A percentile compares a stretch with the other conserved stretches of the same genome.
Conservation (phyloP, 768 basidiomycete genomes). For the Chalciporus pseudorubinellus region DNA sequence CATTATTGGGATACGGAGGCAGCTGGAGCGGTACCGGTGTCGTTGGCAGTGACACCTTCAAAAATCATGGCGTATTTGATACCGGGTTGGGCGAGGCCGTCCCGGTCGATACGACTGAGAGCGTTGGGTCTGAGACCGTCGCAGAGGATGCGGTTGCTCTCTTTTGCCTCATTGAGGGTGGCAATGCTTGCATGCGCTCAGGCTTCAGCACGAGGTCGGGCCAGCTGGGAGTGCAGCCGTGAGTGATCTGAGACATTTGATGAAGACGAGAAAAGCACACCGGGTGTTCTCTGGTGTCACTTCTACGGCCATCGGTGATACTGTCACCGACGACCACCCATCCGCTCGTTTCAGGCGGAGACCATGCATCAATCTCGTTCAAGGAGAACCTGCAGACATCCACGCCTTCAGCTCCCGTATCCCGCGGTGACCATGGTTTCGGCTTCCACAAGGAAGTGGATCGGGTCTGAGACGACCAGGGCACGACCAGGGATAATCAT, state of each 20-base stretch:
- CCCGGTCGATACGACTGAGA: slow-evolving; percentile 1
- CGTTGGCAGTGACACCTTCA: slow-evolving; percentile 12
- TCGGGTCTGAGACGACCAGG: not conserved
- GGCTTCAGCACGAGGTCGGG: slow-evolving; percentile 1
- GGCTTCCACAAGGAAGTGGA: not conserved
- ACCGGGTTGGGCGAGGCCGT: slow-evolving; percentile 1
- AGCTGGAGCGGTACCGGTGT: not conserved
- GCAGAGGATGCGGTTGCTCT: not conserved
- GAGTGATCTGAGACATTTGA: not conserved
- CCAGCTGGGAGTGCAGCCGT: not conserved
- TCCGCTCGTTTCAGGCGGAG: not conserved
- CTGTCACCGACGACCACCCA: slow-evolving; percentile 5
- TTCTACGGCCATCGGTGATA: slow-evolving; percentile 6
- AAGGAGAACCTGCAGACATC: slow-evolving; percentile 8
- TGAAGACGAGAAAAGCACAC: not conserved
- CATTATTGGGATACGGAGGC: not conserved
- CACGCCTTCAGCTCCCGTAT: not conserved
- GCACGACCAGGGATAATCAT: not conserved
- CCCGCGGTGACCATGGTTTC: too few relatives aligned
- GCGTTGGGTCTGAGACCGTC: not conserved
- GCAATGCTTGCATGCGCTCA: slow-evolving; percentile 5
- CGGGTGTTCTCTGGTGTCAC: slow-evolving; percentile 1
- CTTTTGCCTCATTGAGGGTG: not conserved
- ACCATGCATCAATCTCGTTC: slow-evolving; percentile 5
- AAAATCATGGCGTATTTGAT: slow-evolving; percentile 8